These are phyloP conservation scores for Stagonosporopsis chrysanthemi DNA, from an alignment of 2,329 filamentous ascomycete species.

Conservation along the genomic window DNA sequence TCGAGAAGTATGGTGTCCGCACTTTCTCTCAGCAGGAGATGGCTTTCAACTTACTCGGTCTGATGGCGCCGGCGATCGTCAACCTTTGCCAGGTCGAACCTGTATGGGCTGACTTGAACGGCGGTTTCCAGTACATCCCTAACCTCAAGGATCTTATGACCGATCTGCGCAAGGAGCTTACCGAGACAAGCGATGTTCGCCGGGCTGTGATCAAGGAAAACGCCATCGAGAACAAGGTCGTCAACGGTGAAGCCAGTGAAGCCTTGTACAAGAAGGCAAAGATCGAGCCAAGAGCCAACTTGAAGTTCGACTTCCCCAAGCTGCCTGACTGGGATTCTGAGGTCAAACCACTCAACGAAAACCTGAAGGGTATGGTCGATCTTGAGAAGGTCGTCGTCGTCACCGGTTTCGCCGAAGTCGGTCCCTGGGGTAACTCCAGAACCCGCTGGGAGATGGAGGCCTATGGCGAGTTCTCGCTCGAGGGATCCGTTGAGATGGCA, in stretches of 20 bases:
- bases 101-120: constrained; percentile 96
- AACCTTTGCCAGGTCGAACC: constrained; percentile 96
- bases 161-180: constrained; percentile 90
- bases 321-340: constrained; percentile 93
- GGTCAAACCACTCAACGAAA: constrained; percentile 84
- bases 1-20: constrained; percentile 94
- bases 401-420: constrained; percentile 93
- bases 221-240: constrained; percentile 93
- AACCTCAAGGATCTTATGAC: constrained; percentile 96
- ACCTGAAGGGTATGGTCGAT: constrained; percentile 97
- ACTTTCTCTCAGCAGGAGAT: constrained; percentile 99
- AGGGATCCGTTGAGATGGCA: constrained; percentile 98
- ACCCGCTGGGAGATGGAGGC: constrained; percentile 99
- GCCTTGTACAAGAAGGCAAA: constrained; percentile 93
- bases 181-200: constrained; percentile 92
- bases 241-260: constrained; percentile 93
- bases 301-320: constrained; percentile 94
- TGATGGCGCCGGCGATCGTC: constrained; percentile 93
- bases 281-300: constrained; percentile 92
- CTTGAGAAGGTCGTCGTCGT: constrained; percentile 98
- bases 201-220: constrained; percentile 95
- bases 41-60: constrained; percentile 96
- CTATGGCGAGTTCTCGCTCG: constrained; percentile 92
- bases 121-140: constrained; percentile 95
- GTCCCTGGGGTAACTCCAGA: constrained; percentile 97